Percentiles rank a stretch among this genome's conserved stretches.
Conservation (phyloP, 169 alveolate genomes). For the Plasmodium gallinaceum region DNA sequence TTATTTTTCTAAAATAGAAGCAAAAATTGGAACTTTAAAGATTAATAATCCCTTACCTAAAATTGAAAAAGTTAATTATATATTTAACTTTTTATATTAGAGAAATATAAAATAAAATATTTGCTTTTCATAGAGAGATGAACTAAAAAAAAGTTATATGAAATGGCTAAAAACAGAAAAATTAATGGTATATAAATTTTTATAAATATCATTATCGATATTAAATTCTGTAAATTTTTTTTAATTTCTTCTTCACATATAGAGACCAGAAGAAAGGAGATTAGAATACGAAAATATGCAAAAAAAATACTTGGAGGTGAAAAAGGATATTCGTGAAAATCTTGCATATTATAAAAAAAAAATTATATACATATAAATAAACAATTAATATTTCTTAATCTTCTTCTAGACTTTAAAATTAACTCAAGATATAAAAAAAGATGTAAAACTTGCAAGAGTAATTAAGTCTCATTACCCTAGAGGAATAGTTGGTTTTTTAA, state of each 20-base stretch:
- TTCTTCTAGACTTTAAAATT: conserved; percentile 36
- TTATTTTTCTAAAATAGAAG: conserved; percentile 8
- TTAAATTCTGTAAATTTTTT: neutral
- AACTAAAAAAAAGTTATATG: conserved; percentile 38
- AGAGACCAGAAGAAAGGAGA: conserved; percentile 69
- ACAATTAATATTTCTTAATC: neutral
- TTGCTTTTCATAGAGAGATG: conserved; percentile 31
- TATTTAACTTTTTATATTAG: neutral
- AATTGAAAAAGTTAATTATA: conserved; percentile 30
- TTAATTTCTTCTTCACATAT: neutral
- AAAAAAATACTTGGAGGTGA: conserved; percentile 60
- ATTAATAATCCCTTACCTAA: conserved; percentile 45
- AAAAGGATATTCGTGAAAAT: neutral
- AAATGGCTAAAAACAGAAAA: conserved; percentile 59
- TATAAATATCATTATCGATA: neutral
- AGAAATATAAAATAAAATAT: neutral
- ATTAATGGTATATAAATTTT: conserved; percentile 32
- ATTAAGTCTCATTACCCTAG: conserved; percentile 71
- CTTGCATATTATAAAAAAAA: conserved; percentile 3
- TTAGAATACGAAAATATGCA: conserved; percentile 61
- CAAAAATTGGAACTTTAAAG: conserved; percentile 44
- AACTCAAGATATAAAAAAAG: conserved; percentile 48
- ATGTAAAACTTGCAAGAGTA: conserved; percentile 62
- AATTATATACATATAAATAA: neutral
- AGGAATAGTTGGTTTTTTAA: conserved; percentile 72